These are phyloP conservation scores for Trametes elegans DNA, from an alignment of 768 basidiomycete genomes.

Conservation along the genomic window DNA sequence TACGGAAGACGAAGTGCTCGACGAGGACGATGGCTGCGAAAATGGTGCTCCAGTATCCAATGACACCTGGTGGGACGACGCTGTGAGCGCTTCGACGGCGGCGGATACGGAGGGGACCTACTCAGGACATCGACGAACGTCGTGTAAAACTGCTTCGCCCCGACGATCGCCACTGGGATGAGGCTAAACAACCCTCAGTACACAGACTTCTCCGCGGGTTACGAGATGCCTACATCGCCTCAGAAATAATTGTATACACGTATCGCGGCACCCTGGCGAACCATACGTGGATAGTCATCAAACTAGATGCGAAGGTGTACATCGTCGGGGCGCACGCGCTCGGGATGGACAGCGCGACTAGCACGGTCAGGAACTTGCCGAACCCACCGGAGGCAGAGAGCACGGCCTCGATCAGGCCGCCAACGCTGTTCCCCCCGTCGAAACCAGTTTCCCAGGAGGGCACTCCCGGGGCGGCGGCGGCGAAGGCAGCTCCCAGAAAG, in stretches of 20 bases:
- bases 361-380: slow-evolving; percentile 45
- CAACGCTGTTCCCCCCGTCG: slow-evolving; percentile 38
- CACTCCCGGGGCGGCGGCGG: slow-evolving; percentile 38
- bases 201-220: slow-evolving; percentile 30
- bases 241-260: slow-evolving; percentile 45
- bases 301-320: slow-evolving; percentile 51
- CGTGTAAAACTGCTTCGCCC: slow-evolving; percentile 43
- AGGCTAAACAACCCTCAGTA: too few relatives aligned
- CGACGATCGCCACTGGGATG: slow-evolving; percentile 47
- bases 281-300: slow-evolving; percentile 37
- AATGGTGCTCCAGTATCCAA: slow-evolving; percentile 44
- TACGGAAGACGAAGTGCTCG: slow-evolving; percentile 46
- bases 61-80: slow-evolving; percentile 33
- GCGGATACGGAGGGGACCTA: slow-evolving; percentile 16
- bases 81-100: background rate
- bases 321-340: slow-evolving; percentile 59
- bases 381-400: slow-evolving; percentile 41
- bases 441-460: slow-evolving; percentile 42
- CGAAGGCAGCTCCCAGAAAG: slow-evolving; percentile 45
- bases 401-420: slow-evolving; percentile 42
- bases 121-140: slow-evolving; percentile 44
- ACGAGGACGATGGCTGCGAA: slow-evolving; percentile 39
- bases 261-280: slow-evolving; percentile 43
- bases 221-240: too few relatives aligned
- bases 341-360: slow-evolving; percentile 52